Evolutionary conservation across 2,329 filamentous ascomycete genomes (phyloP), one percentile per base, ranked within the genome.

Genomic region (Microascus cirrosus): DNA sequence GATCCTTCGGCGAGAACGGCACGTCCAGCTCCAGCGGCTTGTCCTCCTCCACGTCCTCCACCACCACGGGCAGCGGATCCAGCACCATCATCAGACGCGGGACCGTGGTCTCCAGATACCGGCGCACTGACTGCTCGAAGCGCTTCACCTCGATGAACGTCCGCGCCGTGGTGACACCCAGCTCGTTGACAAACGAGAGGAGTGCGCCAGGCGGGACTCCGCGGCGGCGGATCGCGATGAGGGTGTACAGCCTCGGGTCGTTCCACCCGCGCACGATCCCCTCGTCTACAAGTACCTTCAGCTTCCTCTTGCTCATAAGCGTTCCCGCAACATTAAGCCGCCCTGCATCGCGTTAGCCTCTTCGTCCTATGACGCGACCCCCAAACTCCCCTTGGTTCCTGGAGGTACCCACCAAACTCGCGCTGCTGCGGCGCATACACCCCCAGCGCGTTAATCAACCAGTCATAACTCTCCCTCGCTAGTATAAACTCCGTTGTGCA

Each of bases 341-440:
- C 10, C 71, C 68, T 69, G 51, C 34, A 22, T 11, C 39, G 15
- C 39, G 39, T 50, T 8, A 50, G 22, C n/a, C 42, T 3, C n/a
- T 24, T 8, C 4, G 4, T 32, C 28, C 28, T 32, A 4, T 32
- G 4, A 32, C n/a, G n/a, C n/a, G n/a, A n/a, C n/a, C n/a, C n/a
- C n/a, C n/a, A n/a, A n/a, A n/a, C n/a, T n/a, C n/a, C n/a, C n/a
- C n/a, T n/a, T n/a, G 5, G 59, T 62, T 22, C 12, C 20, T 18
- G 25, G 25, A n/a, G 20, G 22, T 11, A 60, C 63, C 60, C 59
- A 68, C 75, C 81, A 63, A 82, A 95, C 73, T 96, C 92, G 69
- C 93, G 80, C 79, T 97, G 93, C 90, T 96, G 96, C 1, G 93
- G 91, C 66, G 90, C 82, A 71, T 95, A 95, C 59, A 95, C 85